phyloP scores from a whole-genome alignment of 2,329 filamentous ascomycete species.

The Beauveria asiatica region DNA sequence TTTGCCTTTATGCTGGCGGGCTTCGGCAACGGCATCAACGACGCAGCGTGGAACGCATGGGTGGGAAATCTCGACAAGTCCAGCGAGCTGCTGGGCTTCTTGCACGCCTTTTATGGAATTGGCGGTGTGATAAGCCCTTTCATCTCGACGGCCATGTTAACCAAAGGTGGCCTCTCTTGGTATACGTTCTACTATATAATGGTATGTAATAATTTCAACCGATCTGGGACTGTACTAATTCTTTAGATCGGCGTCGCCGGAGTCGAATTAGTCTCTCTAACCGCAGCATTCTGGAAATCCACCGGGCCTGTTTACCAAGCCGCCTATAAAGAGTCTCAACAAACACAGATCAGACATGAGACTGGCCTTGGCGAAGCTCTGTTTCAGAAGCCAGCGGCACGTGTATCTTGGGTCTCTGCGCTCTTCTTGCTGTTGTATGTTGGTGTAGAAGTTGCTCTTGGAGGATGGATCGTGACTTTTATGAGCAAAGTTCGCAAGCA shows the following conservation, averaged over 20 bases:
- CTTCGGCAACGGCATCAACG: conserved; percentile 60
- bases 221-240: not conserved
- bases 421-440: conserved; percentile 70
- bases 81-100: conserved; percentile 60
- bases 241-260: conserved; percentile 42
- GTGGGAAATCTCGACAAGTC: conserved; percentile 59
- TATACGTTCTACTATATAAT: conserved; percentile 69
- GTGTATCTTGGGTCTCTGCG: conserved; percentile 61
- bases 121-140: conserved; percentile 63
- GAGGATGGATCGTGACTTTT: conserved; percentile 78
- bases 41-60: conserved; percentile 47
- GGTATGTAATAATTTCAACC: conserved; percentile 32
- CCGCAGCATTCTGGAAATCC: conserved; percentile 46
- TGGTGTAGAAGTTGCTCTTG: conserved; percentile 65
- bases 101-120: conserved; percentile 60
- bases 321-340: conserved; percentile 9
- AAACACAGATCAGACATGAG: conserved; percentile 10
- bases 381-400: conserved; percentile 32
- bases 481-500: conserved; percentile 70
- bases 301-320: conserved; percentile 14
- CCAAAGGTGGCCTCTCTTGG: conserved; percentile 53
- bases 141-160: conserved; percentile 62
- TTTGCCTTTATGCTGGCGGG: conserved; percentile 58
- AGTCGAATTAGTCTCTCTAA: conserved; percentile 43
- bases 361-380: conserved; percentile 25